These are phyloP conservation scores for Pezicula radicicola DNA, from an alignment of 2,329 filamentous ascomycete genomes.

Conservation along the genomic window DNA sequence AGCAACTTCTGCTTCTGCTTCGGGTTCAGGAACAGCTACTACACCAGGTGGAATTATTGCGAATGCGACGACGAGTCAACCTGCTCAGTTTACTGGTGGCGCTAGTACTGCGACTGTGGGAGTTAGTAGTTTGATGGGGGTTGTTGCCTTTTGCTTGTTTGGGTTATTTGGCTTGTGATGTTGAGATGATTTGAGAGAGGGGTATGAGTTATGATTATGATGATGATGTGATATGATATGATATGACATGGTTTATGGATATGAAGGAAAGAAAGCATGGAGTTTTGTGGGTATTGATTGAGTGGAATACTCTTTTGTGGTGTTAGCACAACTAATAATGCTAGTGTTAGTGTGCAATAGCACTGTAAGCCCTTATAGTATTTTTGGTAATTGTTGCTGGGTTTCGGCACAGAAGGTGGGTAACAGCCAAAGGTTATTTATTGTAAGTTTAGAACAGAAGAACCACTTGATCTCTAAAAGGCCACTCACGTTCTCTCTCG, in stretches of 20 bases:
- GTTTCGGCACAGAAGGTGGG: too few relatives aligned
- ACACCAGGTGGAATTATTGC: not conserved
- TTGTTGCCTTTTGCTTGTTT: conserved; percentile 6
- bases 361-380: too few relatives aligned
- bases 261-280: too few relatives aligned
- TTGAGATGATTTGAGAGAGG: not conserved
- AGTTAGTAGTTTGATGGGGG: conserved; percentile 2
- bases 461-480: too few relatives aligned
- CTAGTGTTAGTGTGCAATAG: too few relatives aligned
- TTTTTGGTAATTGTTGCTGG: too few relatives aligned
- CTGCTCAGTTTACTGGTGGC: conserved; percentile 8
- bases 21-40: not conserved
- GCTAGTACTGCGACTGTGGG: not conserved
- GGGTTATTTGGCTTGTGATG: conserved; percentile 5
- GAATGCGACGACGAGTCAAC: not conserved
- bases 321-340: too few relatives aligned
- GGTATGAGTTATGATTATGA: not conserved
- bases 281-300: too few relatives aligned
- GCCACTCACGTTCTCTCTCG: too few relatives aligned
- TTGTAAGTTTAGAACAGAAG: too few relatives aligned
- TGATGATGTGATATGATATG: conserved; percentile 2
- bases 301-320: too few relatives aligned
- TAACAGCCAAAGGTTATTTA: too few relatives aligned
- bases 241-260: not conserved
- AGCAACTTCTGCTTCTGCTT: not conserved